Percentiles rank a stretch among this genome's conserved stretches.
Conservation (phyloP, 768 basidiomycete species). For the Auricularia auricula-judae region DNA sequence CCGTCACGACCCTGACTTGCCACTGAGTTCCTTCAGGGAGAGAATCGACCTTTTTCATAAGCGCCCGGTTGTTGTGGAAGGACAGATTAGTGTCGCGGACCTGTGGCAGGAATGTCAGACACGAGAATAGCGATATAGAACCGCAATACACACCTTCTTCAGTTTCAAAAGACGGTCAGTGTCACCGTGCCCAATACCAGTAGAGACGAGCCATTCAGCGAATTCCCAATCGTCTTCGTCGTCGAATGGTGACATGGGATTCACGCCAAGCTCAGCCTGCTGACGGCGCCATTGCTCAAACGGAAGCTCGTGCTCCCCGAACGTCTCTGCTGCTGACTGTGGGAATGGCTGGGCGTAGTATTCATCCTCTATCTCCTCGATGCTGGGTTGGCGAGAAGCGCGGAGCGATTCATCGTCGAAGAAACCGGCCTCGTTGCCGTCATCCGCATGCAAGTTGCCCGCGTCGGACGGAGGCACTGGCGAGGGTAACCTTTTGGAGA, state of each 20-base stretch:
- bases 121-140: not conserved
- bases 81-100: constrained; percentile 10
- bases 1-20: not conserved
- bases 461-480: too few species aligned
- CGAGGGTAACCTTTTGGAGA: too few species aligned
- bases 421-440: too few species aligned
- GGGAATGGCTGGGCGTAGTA: not conserved
- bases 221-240: constrained; percentile 24
- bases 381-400: not conserved
- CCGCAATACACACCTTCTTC: constrained; percentile 13
- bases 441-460: too few species aligned
- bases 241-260: constrained; percentile 11
- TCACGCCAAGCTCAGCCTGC: not conserved
- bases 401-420: too few species aligned
- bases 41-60: constrained; percentile 17
- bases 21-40: constrained; percentile 17
- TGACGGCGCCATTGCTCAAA: not conserved
- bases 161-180: constrained; percentile 23
- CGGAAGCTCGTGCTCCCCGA: not conserved
- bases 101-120: constrained; percentile 9
- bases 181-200: constrained; percentile 17
- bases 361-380: not conserved
- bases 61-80: constrained; percentile 15
- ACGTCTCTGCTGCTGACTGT: not conserved
- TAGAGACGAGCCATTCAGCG: constrained; percentile 20